Evolutionary conservation across 352 stramenopile genomes (phyloP).

Genomic region (Elongisporangium senticosum): DNA sequence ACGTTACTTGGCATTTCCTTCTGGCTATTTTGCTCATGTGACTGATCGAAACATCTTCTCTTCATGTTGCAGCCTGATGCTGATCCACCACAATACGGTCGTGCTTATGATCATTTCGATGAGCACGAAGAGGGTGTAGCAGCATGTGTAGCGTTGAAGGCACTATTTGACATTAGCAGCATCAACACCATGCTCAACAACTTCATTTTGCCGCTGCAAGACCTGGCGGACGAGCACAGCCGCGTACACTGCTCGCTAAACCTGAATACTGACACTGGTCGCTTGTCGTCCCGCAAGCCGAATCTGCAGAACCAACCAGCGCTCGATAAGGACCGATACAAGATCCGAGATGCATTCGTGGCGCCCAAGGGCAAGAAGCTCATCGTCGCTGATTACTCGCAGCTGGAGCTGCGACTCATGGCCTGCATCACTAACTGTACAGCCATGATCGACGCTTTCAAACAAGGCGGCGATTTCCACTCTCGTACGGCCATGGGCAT

Average conservation of each 20-base stretch:
- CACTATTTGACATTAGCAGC: slow-evolving; percentile 93
- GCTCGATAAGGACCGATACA: slow-evolving; percentile 84
- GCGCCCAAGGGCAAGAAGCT: slow-evolving; percentile 90
- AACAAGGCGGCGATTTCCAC: slow-evolving; percentile 90
- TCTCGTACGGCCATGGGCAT: slow-evolving; percentile 97
- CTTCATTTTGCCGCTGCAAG: slow-evolving; percentile 91
- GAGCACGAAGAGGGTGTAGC: slow-evolving; percentile 88
- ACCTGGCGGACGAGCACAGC: slow-evolving; percentile 90
- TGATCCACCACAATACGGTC: slow-evolving; percentile 59
- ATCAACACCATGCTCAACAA: slow-evolving; percentile 99
- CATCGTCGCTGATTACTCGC: slow-evolving; percentile 99
- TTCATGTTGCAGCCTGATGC: slow-evolving; percentile 58
- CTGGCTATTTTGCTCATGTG: background rate
- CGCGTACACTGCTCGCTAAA: slow-evolving; percentile 99
- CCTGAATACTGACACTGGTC: slow-evolving; percentile 98
- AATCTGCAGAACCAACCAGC: slow-evolving; percentile 99
- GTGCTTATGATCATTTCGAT: slow-evolving; percentile 92
- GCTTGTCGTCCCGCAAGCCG: slow-evolving; percentile 94
- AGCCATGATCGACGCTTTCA: slow-evolving; percentile 98
- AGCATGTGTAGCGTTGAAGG: slow-evolving; percentile 94
- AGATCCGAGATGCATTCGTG: slow-evolving; percentile 92
- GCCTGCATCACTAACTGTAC: slow-evolving; percentile 98
- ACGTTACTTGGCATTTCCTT: slow-evolving; percentile 6
- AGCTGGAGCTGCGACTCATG: slow-evolving; percentile 98
- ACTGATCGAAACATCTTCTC: slow-evolving; percentile 8